Conservation (phyloP, 257 asterid species). For the Gynochthodes officinalis region DNA sequence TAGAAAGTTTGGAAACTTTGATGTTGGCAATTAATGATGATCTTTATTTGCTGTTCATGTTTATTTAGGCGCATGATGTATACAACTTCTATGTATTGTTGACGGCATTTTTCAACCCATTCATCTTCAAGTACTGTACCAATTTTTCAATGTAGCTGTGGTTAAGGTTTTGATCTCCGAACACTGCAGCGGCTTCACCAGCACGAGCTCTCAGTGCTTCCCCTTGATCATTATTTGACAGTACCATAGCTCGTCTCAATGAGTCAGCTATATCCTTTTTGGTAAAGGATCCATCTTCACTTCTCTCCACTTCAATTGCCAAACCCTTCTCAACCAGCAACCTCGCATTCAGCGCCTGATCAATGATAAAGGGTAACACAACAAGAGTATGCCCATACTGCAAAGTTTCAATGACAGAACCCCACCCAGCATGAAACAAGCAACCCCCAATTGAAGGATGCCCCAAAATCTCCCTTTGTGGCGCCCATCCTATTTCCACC, state of each 20-base stretch:
- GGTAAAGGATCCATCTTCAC: conserved; percentile 32
- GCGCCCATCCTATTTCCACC: conserved; percentile 42
- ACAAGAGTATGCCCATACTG: conserved; percentile 23
- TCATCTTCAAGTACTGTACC: conserved; percentile 18
- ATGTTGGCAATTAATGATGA: too few species aligned
- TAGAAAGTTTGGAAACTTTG: too few species aligned
- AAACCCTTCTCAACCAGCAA: conserved; percentile 37
- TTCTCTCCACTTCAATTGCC: conserved; percentile 35
- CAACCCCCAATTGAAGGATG: conserved; percentile 36
- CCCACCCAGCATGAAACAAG: conserved; percentile 32
- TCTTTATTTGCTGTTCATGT: too few species aligned
- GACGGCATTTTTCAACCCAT: conserved; percentile 7
- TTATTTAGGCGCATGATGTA: too few species aligned
- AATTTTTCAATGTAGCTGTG: conserved; percentile 17
- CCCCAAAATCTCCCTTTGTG: conserved; percentile 38
- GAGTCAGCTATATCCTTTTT: conserved; percentile 29
- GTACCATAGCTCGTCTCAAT: conserved; percentile 22
- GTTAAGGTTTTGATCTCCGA: conserved; percentile 26
- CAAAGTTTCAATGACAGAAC: conserved; percentile 30
- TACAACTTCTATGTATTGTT: too few species aligned
- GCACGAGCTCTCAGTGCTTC: conserved; percentile 15
- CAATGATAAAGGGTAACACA: conserved; percentile 30
- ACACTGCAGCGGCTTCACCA: conserved; percentile 20
- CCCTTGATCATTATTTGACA: conserved; percentile 24
- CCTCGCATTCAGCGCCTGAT: conserved; percentile 37